Evolutionary conservation across 2,329 filamentous ascomycete species (phyloP), one percentile per base, ranked within the genome.

Genomic region (Fusarium sp.): DNA sequence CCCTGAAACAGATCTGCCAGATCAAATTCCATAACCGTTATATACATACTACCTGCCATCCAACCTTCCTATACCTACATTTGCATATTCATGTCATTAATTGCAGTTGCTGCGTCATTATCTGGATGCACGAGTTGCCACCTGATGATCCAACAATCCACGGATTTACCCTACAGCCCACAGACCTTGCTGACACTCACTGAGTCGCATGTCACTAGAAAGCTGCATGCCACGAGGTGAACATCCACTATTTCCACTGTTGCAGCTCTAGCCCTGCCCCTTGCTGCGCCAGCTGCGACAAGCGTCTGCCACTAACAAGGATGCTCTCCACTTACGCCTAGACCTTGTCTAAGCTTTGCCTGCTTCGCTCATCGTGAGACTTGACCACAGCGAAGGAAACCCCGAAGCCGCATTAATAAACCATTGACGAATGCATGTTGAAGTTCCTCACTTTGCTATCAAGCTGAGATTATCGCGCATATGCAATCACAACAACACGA

Each of bases 241-340:
- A 55, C 58, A 67, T 36, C 34, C 34, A 36, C 34, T 36, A n/a
- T 36, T 17, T 72, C 70, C 60, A 63, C 47, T 46, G 45, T 58
- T 67, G 70, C 68, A 69, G 56, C 68, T 63, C 57, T 73, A 73
- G 68, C 58, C 57, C 36, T 59, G 53, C 69, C 68, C 68, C 68
- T 71, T 71, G 65, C 68, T 50, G 69, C 63, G 62, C 68, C 65
- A 66, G 56, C 52, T 57, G 50, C 56, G 28, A 66, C 64, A 66
- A 66, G 62, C 62, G 63, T 66, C 56, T 57, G 38, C 26, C 46
- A 42, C 57, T 58, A 61, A 60, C 65, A 68, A 44, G 60, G 36
- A n/a, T 52, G 12, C 47, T 58, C 59, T 59, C 69, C 69, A 72
- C 69, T 56, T 62, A 47, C 55, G 67, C 69, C 69, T 59, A 46